A percentile compares a stretch with the other conserved stretches of the same genome.
These are phyloP conservation scores for Amanita exitialis DNA, from an alignment of 768 basidiomycete genomes.

Conservation along the genomic window DNA sequence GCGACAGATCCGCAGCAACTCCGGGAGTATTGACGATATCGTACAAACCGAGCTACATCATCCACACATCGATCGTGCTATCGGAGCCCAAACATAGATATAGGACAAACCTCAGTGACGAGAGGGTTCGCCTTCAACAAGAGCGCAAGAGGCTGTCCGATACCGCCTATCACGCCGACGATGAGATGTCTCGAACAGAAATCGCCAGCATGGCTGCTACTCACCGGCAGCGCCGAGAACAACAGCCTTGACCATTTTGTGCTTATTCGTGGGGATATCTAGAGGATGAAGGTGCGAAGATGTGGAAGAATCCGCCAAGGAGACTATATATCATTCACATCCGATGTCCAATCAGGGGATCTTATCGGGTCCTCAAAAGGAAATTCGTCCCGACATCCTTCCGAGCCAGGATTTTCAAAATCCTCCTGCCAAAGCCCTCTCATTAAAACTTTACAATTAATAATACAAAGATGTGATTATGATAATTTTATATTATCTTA, in stretches of 20 bases:
- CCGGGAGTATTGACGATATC: constrained; percentile 99
- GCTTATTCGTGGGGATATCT: not conserved
- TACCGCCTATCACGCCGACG: constrained; percentile 50
- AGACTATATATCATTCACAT: not conserved
- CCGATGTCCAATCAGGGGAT: not conserved
- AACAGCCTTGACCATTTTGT: constrained; percentile 65
- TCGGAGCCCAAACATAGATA: not conserved
- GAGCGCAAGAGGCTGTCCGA: constrained; percentile 92
- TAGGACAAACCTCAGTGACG: constrained; percentile 54
- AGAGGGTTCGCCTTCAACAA: constrained; percentile 80
- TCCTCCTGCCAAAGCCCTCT: too few species aligned
- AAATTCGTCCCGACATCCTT: not conserved
- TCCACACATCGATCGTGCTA: not conserved
- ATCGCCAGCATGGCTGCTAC: constrained; percentile 5
- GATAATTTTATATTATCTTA: too few species aligned
- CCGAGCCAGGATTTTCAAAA: too few species aligned
- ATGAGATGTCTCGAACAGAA: not conserved
- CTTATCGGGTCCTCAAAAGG: not conserved
- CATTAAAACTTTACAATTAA: too few species aligned
- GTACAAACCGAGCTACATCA: constrained; percentile 64
- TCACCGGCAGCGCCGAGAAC: constrained; percentile 94
- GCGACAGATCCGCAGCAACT: constrained; percentile 90
- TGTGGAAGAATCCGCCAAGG: not conserved
- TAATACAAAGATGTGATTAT: too few species aligned
- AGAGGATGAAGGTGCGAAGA: not conserved